These are phyloP conservation scores for Beta vulgaris DNA, from an alignment of 148 eudicot species.

Conservation along the genomic window DNA sequence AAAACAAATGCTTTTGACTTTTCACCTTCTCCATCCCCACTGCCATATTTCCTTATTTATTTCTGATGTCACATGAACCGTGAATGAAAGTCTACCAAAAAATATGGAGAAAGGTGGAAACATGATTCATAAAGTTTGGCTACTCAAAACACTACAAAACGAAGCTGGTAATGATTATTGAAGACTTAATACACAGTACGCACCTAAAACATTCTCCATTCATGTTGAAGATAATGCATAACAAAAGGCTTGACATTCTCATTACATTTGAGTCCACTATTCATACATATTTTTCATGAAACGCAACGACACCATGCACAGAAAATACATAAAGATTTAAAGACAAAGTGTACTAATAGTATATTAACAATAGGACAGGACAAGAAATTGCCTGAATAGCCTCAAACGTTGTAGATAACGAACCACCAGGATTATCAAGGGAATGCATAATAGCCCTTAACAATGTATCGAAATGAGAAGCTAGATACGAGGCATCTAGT, in stretches of 20 bases:
- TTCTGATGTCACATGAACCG: neutral
- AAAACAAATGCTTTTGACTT: neutral
- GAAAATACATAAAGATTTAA: no score
- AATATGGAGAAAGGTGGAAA: neutral
- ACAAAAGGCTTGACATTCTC: neutral
- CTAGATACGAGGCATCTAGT: slow-evolving; percentile 42
- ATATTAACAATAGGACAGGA: neutral
- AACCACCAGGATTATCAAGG: slow-evolving; percentile 83
- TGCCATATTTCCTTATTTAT: neutral
- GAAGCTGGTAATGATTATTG: neutral
- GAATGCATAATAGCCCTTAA: slow-evolving; percentile 66
- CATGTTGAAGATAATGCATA: neutral
- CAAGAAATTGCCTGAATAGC: slow-evolving; percentile 64
- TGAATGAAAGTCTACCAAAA: neutral
- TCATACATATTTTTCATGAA: neutral
- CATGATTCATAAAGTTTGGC: neutral
- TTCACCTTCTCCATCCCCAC: neutral
- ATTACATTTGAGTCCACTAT: neutral
- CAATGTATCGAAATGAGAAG: slow-evolving; percentile 48
- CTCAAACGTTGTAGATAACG: slow-evolving; percentile 78
- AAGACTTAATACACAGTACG: neutral
- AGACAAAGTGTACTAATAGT: neutral
- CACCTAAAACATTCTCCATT: neutral
- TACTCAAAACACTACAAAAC: neutral
- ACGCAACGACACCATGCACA: neutral